These are phyloP conservation scores for Jaminaea rosea DNA, from an alignment of 1,284 basidiomycete genomes.

Conservation along the genomic window DNA sequence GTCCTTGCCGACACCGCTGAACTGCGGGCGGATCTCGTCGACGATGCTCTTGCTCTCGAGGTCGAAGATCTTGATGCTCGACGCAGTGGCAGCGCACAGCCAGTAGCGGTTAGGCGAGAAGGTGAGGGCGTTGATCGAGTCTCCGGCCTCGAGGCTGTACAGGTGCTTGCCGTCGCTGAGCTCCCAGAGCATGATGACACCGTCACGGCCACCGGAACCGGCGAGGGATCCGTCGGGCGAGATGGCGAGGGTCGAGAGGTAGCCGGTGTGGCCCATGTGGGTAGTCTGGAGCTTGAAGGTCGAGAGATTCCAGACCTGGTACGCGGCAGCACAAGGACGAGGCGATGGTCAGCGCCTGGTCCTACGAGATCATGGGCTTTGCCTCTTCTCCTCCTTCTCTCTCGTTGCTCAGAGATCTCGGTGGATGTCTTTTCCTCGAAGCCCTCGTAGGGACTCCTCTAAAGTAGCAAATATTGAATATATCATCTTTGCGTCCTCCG, in stretches of 20 bases:
- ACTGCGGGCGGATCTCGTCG: slow-evolving; percentile 75
- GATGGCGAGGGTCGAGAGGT: slow-evolving; percentile 97
- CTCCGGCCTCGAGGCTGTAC: slow-evolving; percentile 97
- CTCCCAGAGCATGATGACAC: slow-evolving; percentile 99
- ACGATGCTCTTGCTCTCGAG: slow-evolving; percentile 73
- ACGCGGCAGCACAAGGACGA: not conserved
- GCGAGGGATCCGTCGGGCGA: slow-evolving; percentile 98
- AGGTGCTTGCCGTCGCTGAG: slow-evolving; percentile 99
- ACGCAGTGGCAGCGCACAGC: slow-evolving; percentile 96
- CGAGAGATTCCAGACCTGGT: slow-evolving; percentile 95
- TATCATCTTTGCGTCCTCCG: not conserved
- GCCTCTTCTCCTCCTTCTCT: not conserved
- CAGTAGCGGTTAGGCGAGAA: slow-evolving; percentile 91
- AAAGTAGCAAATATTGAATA: slow-evolving; percentile 70
- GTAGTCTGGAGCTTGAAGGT: slow-evolving; percentile 99
- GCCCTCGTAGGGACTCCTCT: slow-evolving; percentile 57
- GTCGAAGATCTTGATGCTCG: slow-evolving; percentile 76
- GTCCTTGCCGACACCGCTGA: slow-evolving; percentile 57
- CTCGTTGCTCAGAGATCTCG: slow-evolving; percentile 61
- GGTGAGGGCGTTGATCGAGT: slow-evolving; percentile 97
- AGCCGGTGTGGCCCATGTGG: slow-evolving; percentile 98
- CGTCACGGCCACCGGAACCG: slow-evolving; percentile 95
- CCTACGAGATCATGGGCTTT: not conserved
- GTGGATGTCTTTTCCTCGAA: slow-evolving; percentile 64
- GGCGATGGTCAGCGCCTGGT: slow-evolving; percentile 1